A percentile compares a stretch with the other conserved stretches of the same genome.
Conservation (phyloP, 2,329 filamentous ascomycete genomes). For the Lasiodiplodia sp. region DNA sequence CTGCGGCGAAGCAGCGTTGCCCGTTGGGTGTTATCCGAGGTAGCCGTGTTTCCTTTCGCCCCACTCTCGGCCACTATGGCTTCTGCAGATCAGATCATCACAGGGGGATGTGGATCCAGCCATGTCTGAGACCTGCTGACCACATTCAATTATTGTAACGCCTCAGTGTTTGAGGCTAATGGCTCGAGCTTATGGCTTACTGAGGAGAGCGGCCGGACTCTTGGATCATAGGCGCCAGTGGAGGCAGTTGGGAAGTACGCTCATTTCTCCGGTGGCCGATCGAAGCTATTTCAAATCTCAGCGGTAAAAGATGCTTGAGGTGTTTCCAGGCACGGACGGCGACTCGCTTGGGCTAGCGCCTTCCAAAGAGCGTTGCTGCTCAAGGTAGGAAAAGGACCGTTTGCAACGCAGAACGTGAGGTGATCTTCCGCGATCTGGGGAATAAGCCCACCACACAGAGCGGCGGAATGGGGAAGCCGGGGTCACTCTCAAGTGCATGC, state of each 20-base stretch:
- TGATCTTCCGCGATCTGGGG: neutral
- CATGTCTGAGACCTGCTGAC: neutral
- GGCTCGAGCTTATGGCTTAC: neutral
- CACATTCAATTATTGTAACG: neutral
- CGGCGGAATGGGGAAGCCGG: neutral
- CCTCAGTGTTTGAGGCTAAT: neutral
- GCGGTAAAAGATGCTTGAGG: neutral
- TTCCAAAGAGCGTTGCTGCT: neutral
- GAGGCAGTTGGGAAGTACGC: neutral
- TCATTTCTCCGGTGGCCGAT: too few relatives aligned
- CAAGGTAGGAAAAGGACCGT: neutral
- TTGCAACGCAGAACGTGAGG: neutral
- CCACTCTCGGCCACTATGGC: neutral
- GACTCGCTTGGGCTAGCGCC: neutral
- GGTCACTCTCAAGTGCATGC: neutral
- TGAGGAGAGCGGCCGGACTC: neutral
- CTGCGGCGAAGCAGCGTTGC: neutral
- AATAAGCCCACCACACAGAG: neutral
- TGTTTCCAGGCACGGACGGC: neutral
- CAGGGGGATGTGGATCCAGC: neutral
- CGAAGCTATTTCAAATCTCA: too few relatives aligned
- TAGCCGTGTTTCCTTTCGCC: neutral
- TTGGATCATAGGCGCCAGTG: neutral
- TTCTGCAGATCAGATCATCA: neutral
- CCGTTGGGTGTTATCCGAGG: neutral